A percentile compares a stretch with the other conserved stretches of the same genome.
These are phyloP conservation scores for Aspergillus fumigatiaffinis DNA, from an alignment of 2,329 filamentous ascomycete species.

Conservation along the genomic window DNA sequence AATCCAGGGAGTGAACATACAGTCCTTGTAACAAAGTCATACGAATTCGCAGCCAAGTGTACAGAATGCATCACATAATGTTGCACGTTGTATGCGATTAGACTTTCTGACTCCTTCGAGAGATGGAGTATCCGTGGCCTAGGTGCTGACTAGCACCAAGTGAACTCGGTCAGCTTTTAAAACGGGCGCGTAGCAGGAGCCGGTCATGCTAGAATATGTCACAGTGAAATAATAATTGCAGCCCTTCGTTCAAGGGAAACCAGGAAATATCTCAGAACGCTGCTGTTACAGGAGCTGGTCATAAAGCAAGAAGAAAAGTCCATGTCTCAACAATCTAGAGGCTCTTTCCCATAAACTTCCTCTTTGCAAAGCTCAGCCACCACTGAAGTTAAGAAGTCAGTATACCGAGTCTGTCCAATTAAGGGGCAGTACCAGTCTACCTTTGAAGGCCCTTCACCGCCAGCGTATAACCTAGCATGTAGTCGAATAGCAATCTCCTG, in stretches of 20 bases:
- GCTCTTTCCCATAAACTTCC: slow-evolving; percentile 98
- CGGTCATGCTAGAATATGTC: background rate
- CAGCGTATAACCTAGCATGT: slow-evolving; percentile 81
- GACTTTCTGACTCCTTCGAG: background rate
- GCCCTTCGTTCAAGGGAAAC: background rate
- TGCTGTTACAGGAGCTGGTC: background rate
- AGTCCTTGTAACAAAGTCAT: background rate
- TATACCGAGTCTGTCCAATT: background rate
- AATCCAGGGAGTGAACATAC: background rate
- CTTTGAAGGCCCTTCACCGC: slow-evolving; percentile 64
- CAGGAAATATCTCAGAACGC: background rate
- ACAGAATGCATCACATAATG: too few relatives aligned
- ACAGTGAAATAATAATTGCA: background rate
- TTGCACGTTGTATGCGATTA: background rate
- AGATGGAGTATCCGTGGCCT: background rate
- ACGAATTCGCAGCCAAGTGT: too few relatives aligned
- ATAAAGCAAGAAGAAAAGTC: slow-evolving; percentile 14
- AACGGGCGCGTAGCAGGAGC: background rate
- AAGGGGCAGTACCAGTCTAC: slow-evolving; percentile 29
- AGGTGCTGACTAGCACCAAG: too few relatives aligned
- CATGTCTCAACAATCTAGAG: slow-evolving; percentile 49
- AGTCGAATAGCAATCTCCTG: slow-evolving; percentile 84
- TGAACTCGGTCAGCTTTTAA: too few relatives aligned
- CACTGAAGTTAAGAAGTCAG: slow-evolving; percentile 59
- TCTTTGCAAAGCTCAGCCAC: slow-evolving; percentile 98